Evolutionary conservation across 768 basidiomycete species (phyloP).

Genomic region (Daedalea quercina): DNA sequence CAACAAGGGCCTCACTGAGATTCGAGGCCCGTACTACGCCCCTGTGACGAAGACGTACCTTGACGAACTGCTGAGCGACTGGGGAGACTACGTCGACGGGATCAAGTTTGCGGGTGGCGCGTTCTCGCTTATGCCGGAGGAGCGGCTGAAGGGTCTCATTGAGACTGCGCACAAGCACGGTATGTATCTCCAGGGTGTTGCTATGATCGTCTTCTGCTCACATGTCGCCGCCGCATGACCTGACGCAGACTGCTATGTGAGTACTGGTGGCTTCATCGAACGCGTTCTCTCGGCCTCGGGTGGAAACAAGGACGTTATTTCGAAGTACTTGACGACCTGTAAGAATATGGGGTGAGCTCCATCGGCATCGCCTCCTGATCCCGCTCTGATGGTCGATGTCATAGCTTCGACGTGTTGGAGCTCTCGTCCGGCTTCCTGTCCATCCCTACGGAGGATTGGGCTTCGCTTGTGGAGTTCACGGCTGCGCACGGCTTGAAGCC

Average conservation of each 20-base stretch:
- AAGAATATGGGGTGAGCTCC: conserved; percentile 29
- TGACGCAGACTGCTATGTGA: conserved; percentile 30
- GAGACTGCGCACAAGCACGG: conserved; percentile 34
- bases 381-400: background rate
- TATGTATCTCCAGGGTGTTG: background rate
- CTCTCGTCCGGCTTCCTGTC: conserved; percentile 39
- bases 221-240: too few species aligned
- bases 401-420: conserved; percentile 38
- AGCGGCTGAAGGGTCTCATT: conserved; percentile 30
- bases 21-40: conserved; percentile 39
- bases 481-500: conserved; percentile 33
- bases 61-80: conserved; percentile 33
- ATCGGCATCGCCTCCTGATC: background rate
- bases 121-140: conserved; percentile 36
- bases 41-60: conserved; percentile 35
- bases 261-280: conserved; percentile 37
- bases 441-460: conserved; percentile 39
- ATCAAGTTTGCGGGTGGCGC: conserved; percentile 40
- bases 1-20: conserved; percentile 34
- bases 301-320: conserved; percentile 26
- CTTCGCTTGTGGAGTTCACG: conserved; percentile 32
- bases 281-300: conserved; percentile 29
- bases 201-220: background rate
- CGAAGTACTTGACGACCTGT: conserved; percentile 30
- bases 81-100: conserved; percentile 37